Percentiles rank a stretch among this genome's conserved stretches.
Evolutionary conservation across 1,284 basidiomycete genomes (phyloP).

Genomic region (Leccinum pseudoinsigne): DNA sequence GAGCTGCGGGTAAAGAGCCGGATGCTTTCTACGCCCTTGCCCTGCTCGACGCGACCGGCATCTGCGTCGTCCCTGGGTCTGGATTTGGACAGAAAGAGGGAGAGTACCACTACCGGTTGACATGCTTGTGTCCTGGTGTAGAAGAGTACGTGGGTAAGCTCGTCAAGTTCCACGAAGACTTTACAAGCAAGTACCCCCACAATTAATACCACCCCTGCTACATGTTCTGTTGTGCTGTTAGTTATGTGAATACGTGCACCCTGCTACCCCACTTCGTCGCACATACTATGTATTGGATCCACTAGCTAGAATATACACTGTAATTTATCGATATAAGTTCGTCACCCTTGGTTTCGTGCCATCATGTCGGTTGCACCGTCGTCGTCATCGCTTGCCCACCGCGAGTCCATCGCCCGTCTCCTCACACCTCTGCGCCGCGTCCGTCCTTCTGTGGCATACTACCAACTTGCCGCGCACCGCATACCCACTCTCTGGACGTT

Average conservation of each 20-base stretch:
- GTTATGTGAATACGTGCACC: neutral
- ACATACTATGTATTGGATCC: neutral
- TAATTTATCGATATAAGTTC: constrained; percentile 6
- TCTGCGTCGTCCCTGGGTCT: constrained; percentile 89
- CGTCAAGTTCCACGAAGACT: constrained; percentile 82
- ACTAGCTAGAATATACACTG: neutral
- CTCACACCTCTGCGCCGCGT: constrained; percentile 57
- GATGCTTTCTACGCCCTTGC: constrained; percentile 88
- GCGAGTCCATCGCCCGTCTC: constrained; percentile 51
- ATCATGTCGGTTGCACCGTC: constrained; percentile 23
- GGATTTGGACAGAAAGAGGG: constrained; percentile 92
- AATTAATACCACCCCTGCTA: constrained; percentile 15
- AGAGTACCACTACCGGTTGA: constrained; percentile 86
- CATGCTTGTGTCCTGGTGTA: constrained; percentile 86
- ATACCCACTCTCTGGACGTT: constrained; percentile 73
- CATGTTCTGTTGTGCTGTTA: neutral
- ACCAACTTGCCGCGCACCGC: constrained; percentile 67
- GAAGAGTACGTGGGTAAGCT: constrained; percentile 88
- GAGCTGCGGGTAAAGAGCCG: constrained; percentile 70
- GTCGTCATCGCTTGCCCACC: constrained; percentile 45
- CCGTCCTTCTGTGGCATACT: constrained; percentile 69
- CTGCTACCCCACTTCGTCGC: neutral
- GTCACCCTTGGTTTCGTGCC: neutral
- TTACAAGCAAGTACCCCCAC: constrained; percentile 64
- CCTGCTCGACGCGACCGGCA: constrained; percentile 85